Base-by-base conservation (phyloP, 192 early-diverging fungal species). In the Coemansia pectinata region DNA sequence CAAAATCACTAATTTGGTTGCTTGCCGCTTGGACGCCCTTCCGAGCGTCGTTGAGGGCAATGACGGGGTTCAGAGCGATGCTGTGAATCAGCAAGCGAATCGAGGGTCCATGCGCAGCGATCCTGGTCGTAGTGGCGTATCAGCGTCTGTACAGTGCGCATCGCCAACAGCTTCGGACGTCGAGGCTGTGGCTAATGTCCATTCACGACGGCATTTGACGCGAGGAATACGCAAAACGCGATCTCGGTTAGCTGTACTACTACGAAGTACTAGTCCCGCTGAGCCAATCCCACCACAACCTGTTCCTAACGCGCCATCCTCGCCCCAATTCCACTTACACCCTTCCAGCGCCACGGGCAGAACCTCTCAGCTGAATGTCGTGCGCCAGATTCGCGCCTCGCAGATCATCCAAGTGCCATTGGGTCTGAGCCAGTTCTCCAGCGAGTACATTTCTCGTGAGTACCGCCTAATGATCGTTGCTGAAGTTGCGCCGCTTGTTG, bases 391-490 rank as follows among this genome's bases (percentile, higher is more conserved):
- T 36, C 70, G 66, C 29, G 76, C 80, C 5, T 69, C 80, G 38
- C 80, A 77, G 17, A 33, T 72, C 5, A 59, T 83, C 25, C 72
- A 71, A 21, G 69, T 83, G 55, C 80, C 80, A 21, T 45, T 19
- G 25, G 72, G 70, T 1, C 69, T 83, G 80, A 83, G 80, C 50
- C 75, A 77, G 75, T 83, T 83, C n/a, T 57, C 75, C 19, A 74
- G 74, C 63, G 76, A 83, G 63, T 69, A 63, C 17, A 69, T 83
- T 39, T 83, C 80, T 59, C 75, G 80, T 63, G 80, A 83, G 69
- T 83, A 83, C 72, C 80, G 80, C 7, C 62, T 83, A 17, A 73
- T 77, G 34, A 57, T 83, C 34, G 76, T 83, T 3, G 80, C 80
- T 58, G 80, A 74, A 62, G 80, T 83, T 3, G 72, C 72, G 34